phyloP scores from a whole-genome alignment of 306 rosid genomes.

The Citrullus mucosospermus region DNA sequence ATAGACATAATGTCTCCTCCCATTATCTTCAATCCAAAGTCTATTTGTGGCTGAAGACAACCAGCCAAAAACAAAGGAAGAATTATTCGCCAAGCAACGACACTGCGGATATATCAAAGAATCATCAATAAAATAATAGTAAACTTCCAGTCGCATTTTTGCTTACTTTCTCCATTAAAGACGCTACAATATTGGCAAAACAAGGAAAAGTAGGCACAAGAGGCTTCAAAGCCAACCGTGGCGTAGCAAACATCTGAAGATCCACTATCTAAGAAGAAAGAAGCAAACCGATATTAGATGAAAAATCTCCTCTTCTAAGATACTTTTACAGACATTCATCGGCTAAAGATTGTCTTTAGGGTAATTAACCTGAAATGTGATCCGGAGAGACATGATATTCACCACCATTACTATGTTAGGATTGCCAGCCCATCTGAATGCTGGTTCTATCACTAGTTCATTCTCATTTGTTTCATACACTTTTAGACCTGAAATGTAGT shows the following conservation, averaged over 20 bases:
- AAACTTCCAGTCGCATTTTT: background rate
- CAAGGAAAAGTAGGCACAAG: conserved; percentile 91
- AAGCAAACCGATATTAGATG: conserved; percentile 20
- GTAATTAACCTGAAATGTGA: conserved; percentile 59
- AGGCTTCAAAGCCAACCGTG: conserved; percentile 65
- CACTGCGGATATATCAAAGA: background rate
- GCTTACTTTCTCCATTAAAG: conserved; percentile 82
- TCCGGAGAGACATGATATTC: conserved; percentile 34
- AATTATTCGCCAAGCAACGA: background rate
- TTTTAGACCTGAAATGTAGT: conserved; percentile 46
- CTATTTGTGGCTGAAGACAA: conserved; percentile 66
- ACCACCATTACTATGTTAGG: conserved; percentile 55
- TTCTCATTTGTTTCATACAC: conserved; percentile 70
- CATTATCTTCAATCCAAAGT: conserved; percentile 65
- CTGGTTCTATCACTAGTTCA: conserved; percentile 71
- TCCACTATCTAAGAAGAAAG: conserved; percentile 67
- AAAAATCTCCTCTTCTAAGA: conserved; percentile 6
- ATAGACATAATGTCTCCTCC: conserved; percentile 93
- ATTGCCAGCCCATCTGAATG: conserved; percentile 81
- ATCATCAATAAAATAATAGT: background rate
- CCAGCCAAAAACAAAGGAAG: background rate
- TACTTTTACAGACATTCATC: background rate
- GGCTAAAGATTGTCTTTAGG: conserved; percentile 8
- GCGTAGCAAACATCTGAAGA: conserved; percentile 59
- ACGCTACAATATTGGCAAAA: conserved; percentile 52